These are phyloP conservation scores for Carnegiea gigantea DNA, from an alignment of 179 eudicot species.

Conservation along the genomic window DNA sequence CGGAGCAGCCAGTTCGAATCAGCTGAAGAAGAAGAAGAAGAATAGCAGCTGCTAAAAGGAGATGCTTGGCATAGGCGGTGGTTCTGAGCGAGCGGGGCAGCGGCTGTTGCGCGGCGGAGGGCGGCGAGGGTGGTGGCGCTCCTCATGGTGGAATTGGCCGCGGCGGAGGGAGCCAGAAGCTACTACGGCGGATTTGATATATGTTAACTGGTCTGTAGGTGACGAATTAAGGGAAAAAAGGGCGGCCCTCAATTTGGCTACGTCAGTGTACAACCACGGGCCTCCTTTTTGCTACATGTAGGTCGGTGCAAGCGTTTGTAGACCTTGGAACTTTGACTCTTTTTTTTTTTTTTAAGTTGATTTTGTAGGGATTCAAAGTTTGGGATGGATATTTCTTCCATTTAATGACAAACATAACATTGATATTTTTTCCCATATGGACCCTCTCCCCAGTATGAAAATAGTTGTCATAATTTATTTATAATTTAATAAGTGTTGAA, in stretches of 20 bases:
- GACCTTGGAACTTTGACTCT: background rate
- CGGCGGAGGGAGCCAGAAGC: background rate
- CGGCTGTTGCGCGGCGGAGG: slow-evolving; percentile 41
- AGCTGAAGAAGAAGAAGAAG: slow-evolving; percentile 2
- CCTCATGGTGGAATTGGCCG: slow-evolving; percentile 23
- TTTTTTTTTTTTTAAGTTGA: background rate
- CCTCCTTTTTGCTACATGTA: background rate
- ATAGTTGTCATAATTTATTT: too few species aligned
- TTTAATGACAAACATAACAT: too few species aligned
- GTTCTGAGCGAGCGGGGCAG: slow-evolving; percentile 8
- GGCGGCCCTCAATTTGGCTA: background rate
- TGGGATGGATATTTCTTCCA: too few species aligned
- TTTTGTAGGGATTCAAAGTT: too few species aligned
- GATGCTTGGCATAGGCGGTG: slow-evolving; percentile 27
- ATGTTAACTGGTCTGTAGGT: background rate
- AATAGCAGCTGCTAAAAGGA: background rate
- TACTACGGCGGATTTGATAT: background rate
- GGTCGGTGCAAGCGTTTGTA: background rate
- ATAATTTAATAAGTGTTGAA: too few species aligned
- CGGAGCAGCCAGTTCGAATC: slow-evolving; percentile 13
- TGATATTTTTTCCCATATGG: too few species aligned
- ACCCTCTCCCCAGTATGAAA: too few species aligned
- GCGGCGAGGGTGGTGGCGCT: slow-evolving; percentile 33
- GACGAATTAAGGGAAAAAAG: background rate
- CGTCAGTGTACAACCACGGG: background rate